These are phyloP conservation scores for Epichloe hybrida DNA, from an alignment of 2,329 filamentous ascomycete genomes.

Conservation along the genomic window DNA sequence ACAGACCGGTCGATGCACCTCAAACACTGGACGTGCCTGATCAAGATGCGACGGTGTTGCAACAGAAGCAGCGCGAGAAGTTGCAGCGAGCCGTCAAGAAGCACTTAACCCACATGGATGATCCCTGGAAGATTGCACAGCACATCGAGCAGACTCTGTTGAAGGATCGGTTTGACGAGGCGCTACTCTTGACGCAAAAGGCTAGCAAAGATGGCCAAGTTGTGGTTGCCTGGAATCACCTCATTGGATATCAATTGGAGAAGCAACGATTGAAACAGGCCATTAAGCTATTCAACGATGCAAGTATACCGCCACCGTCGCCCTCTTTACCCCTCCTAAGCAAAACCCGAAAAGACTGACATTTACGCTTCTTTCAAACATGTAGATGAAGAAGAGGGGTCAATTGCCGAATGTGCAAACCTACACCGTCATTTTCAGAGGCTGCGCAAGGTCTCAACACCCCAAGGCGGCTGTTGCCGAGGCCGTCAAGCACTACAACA, in stretches of 20 bases:
- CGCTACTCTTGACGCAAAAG: constrained; percentile 51
- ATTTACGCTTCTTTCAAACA: not conserved
- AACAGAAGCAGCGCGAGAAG: constrained; percentile 13
- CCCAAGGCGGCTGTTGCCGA: constrained; percentile 47
- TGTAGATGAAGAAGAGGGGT: constrained; percentile 84
- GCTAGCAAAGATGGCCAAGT: constrained; percentile 54
- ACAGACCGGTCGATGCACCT: constrained; percentile 11
- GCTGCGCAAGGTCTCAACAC: constrained; percentile 50
- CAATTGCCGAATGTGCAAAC: constrained; percentile 71
- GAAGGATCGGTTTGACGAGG: constrained; percentile 49
- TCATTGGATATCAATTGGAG: constrained; percentile 59
- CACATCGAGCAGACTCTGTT: constrained; percentile 49
- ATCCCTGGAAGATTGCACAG: constrained; percentile 60
- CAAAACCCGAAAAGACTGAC: not conserved
- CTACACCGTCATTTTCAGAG: constrained; percentile 70
- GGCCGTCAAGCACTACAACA: constrained; percentile 64
- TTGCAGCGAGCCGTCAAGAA: constrained; percentile 29
- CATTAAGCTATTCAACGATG: constrained; percentile 80
- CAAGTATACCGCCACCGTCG: constrained; percentile 20
- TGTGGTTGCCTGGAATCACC: constrained; percentile 74
- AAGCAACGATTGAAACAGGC: constrained; percentile 48
- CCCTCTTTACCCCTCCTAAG: not conserved
- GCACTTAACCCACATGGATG: constrained; percentile 49
- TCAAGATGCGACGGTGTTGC: constrained; percentile 4
- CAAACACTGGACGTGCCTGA: constrained; percentile 10